Conservation (phyloP, 2,329 filamentous ascomycete species). For the Trichophyton rubrum region DNA sequence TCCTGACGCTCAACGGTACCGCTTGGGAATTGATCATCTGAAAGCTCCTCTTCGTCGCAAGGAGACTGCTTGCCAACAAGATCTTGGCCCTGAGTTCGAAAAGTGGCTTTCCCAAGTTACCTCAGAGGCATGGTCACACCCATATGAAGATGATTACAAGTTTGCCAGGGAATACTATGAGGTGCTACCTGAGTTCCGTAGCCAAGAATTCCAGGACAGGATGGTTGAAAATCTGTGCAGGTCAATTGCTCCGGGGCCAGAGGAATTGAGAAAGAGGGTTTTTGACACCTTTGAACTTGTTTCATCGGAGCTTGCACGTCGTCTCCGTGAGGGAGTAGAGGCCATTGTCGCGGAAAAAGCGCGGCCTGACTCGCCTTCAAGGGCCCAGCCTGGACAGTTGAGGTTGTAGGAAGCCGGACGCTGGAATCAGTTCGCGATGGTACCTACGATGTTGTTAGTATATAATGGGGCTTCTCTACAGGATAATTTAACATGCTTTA, state of each 20-base stretch:
- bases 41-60: conserved; percentile 20
- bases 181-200: conserved; percentile 5
- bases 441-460: background rate
- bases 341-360: background rate
- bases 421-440: background rate
- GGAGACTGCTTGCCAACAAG: background rate
- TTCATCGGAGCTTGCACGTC: background rate
- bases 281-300: background rate
- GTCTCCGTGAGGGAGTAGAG: background rate
- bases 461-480: too few relatives aligned
- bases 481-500: too few relatives aligned
- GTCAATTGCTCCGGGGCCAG: background rate
- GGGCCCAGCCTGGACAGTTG: background rate
- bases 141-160: conserved; percentile 2
- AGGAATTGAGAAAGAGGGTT: background rate
- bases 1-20: conserved; percentile 38
- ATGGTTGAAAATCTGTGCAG: background rate
- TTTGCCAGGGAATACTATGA: conserved; percentile 5
- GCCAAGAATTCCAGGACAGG: conserved; percentile 7
- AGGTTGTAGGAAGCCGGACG: background rate
- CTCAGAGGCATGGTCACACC: background rate
- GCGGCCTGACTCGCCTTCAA: background rate
- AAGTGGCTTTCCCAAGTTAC: background rate
- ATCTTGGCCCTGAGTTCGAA: background rate
- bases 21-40: conserved; percentile 30